Base-by-base conservation (phyloP, 257 asterid genomes). In the Solanum okadae region DNA sequence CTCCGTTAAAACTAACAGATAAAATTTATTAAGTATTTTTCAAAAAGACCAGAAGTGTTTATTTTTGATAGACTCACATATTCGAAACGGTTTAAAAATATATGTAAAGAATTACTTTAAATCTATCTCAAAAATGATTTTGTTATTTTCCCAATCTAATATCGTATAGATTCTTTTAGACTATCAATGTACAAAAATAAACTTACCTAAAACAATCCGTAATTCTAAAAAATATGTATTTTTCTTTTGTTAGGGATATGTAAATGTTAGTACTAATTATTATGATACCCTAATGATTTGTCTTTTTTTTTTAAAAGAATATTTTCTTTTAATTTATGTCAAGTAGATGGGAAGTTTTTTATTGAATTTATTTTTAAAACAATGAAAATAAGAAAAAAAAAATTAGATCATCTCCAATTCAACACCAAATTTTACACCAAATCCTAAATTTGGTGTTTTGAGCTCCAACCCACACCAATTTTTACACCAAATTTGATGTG, bases 261-360 rank as follows among this genome's bases (percentile, higher is more conserved):
- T 78, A n/a, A 38, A 42, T 76, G 18, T 42, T 76, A 34, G 8
- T 11, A 78, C n/a, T n/a, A 40, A 42, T 42, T 8, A 79, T 44
- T 79, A 25, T 27, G 85, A 44, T 27, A 8, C 85, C 84, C 84
- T 8, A 79, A 79, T 25, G 38, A 79, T 79, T 79, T 42, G 8
- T 27, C 85, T 79, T 42, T 88, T 76, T 76, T 73, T 88, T 5
- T 14, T 2, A 2, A 15, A 15, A 31, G 4, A 87, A 85, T 86
- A 76, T 77, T 65, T 16, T 13, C 52, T 29, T 27, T 49, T 6
- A 56, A 12, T 16, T 29, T 76, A 79, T 87, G 88, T 90, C 93
- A 93, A 92, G 94, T 89, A 91, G 92, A 61, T 78, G 88, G 88
- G 88, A 89, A 79, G 22, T 27, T n/a, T 78, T 25, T 42, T 25